Evolutionary conservation across 2,329 filamentous ascomycete species (phyloP).

Genomic region (Dothideomycetidae sp.): DNA sequence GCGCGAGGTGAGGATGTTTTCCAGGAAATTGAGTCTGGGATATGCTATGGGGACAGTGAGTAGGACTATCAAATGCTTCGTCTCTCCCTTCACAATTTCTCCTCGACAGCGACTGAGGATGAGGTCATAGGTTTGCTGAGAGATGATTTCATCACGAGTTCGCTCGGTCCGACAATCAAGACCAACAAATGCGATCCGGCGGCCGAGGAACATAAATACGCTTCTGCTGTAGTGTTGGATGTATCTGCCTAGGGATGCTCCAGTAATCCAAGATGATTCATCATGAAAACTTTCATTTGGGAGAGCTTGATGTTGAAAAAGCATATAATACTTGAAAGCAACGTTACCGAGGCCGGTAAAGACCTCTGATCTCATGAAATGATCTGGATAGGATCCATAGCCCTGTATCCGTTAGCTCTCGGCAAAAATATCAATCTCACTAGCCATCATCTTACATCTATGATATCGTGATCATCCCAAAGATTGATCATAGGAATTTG

Average conservation of each 20-base stretch:
- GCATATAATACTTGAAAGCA: constrained; percentile 96
- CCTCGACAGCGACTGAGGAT: constrained; percentile 74
- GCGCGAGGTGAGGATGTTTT: constrained; percentile 63
- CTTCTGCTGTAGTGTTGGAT: constrained; percentile 77
- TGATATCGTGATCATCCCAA: constrained; percentile 72
- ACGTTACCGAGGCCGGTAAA: constrained; percentile 81
- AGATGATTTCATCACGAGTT: constrained; percentile 67
- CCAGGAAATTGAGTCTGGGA: constrained; percentile 40
- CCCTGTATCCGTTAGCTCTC: no score
- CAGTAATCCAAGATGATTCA: constrained; percentile 86
- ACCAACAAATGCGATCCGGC: constrained; percentile 66
- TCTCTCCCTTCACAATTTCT: constrained; percentile 70
- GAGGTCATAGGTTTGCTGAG: constrained; percentile 67
- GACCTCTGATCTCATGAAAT: constrained; percentile 81
- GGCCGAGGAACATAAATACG: constrained; percentile 70
- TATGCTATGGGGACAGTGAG: constrained; percentile 52
- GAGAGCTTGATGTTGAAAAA: constrained; percentile 93
- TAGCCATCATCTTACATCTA: constrained; percentile 37
- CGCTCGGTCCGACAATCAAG: constrained; percentile 87
- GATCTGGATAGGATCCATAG: constrained; percentile 81
- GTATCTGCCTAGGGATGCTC: constrained; percentile 68
- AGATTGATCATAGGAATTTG: constrained; percentile 99
- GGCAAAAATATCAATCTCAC: no score
- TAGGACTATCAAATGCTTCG: constrained; percentile 79
- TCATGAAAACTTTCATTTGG: constrained; percentile 63